These are phyloP conservation scores for Cucurbita ficifolia DNA, from an alignment of 306 rosid genomes.

Conservation along the genomic window DNA sequence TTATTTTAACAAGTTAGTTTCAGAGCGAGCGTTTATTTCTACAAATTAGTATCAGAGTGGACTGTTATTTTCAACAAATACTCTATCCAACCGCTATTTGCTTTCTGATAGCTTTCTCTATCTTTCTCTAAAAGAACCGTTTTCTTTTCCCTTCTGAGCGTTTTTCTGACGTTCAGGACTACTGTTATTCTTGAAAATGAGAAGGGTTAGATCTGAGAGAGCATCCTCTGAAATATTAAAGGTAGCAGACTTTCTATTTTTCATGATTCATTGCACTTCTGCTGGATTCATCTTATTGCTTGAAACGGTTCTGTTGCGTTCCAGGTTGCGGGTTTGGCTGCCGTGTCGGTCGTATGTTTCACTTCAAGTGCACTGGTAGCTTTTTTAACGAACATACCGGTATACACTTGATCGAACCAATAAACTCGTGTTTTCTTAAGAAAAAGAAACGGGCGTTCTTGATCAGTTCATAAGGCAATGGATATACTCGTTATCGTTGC, in stretches of 20 bases:
- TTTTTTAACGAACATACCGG: conserved; percentile 68
- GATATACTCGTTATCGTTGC: conserved; percentile 21
- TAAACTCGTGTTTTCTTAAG: not conserved
- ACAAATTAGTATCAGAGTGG: too few relatives aligned
- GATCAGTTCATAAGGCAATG: not conserved
- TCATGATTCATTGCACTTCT: not conserved
- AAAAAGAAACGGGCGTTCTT: not conserved
- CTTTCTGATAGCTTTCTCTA: not conserved
- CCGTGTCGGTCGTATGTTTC: conserved; percentile 67
- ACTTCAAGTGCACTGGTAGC: conserved; percentile 64
- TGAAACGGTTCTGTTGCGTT: not conserved
- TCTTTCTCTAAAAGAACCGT: not conserved
- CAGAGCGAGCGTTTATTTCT: too few relatives aligned
- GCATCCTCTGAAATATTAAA: conserved; percentile 79
- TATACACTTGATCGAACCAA: conserved; percentile 24
- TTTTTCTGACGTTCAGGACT: conserved; percentile 32
- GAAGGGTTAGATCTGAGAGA: conserved; percentile 76
- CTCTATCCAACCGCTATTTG: not conserved
- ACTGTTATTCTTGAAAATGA: conserved; percentile 66
- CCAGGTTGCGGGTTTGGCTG: conserved; percentile 89
- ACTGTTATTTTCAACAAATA: too few relatives aligned
- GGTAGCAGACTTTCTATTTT: conserved; percentile 23
- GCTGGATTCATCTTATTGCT: not conserved
- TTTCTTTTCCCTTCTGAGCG: not conserved
- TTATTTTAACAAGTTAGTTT: too few relatives aligned